Conservation (phyloP, 345 rosid species). For the Mallotus nudiflorus region DNA sequence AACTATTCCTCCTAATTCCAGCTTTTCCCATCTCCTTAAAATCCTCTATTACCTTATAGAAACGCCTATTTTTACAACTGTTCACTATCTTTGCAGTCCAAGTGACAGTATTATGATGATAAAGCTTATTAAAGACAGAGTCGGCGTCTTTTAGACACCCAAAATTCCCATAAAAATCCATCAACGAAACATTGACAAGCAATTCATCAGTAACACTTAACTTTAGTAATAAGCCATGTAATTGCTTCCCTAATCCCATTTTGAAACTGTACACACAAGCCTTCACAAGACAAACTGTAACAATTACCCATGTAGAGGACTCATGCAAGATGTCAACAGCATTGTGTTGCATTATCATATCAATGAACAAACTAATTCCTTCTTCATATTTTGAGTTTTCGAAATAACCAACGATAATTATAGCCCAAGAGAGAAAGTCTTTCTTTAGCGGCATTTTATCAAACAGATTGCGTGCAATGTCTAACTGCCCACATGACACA, state of each 20-base stretch:
- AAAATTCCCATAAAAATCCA: conserved; percentile 56
- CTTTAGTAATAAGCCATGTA: conserved; percentile 66
- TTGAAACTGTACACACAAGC: conserved; percentile 47
- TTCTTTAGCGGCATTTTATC: conserved; percentile 54
- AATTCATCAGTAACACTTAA: conserved; percentile 36
- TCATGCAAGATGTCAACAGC: conserved; percentile 2
- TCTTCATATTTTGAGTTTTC: conserved; percentile 42
- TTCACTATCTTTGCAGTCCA: conserved; percentile 65
- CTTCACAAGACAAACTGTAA: conserved; percentile 45
- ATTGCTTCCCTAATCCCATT: conserved; percentile 58
- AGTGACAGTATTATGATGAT: conserved; percentile 25
- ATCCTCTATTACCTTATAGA: conserved; percentile 41
- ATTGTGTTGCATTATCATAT: conserved; percentile 30
- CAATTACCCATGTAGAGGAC: conserved; percentile 42
- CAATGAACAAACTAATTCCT: conserved; percentile 40
- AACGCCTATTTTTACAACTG: conserved; percentile 46
- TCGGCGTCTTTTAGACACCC: conserved; percentile 43
- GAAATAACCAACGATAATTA: conserved; percentile 46
- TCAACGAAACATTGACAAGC: conserved; percentile 42
- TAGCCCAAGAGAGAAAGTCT: conserved; percentile 59
- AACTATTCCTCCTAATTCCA: conserved; percentile 40
- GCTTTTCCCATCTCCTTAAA: conserved; percentile 50
- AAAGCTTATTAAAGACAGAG: conserved; percentile 39
- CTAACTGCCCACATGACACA: conserved; percentile 44
- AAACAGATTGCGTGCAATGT: conserved; percentile 54